phyloP scores from a whole-genome alignment of 805 yeast species.

The Wickerhamomyces hampshirensis region DNA sequence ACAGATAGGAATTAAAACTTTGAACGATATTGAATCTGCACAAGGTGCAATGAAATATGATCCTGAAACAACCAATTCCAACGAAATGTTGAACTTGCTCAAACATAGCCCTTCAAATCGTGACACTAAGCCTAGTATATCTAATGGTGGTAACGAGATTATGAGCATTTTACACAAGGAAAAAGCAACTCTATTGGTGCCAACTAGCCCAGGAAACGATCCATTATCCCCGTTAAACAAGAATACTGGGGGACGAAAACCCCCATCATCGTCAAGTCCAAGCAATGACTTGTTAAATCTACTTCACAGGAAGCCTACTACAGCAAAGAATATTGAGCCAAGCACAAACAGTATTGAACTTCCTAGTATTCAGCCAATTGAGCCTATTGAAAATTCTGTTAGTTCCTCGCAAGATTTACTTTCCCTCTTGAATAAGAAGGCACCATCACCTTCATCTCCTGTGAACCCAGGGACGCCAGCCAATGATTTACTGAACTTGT shows the following conservation, averaged over 20 bases:
- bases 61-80: slow-evolving; percentile 1
- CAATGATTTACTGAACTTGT: slow-evolving; percentile 14
- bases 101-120: slow-evolving; percentile 7
- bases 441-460: slow-evolving; percentile 5
- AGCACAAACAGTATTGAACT: not conserved
- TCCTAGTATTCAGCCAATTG: not conserved
- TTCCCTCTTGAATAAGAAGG: slow-evolving; percentile 8
- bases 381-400: not conserved
- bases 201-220: slow-evolving; percentile 1
- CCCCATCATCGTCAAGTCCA: slow-evolving; percentile 5
- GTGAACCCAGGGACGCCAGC: slow-evolving; percentile 15
- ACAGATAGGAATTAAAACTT: slow-evolving; percentile 1
- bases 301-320: slow-evolving; percentile 7
- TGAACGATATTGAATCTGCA: not conserved
- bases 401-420: slow-evolving; percentile 7
- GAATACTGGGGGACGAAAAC: slow-evolving; percentile 2
- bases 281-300: slow-evolving; percentile 11
- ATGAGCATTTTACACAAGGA: slow-evolving; percentile 10
- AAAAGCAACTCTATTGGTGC: slow-evolving; percentile 3
- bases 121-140: slow-evolving; percentile 16
- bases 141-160: slow-evolving; percentile 8
- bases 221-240: not conserved
- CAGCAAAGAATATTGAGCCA: not conserved
- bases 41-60: slow-evolving; percentile 1
- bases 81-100: not conserved